Evolutionary conservation across 1,284 basidiomycete genomes (phyloP), one percentile per base, ranked within the genome.

Genomic region (Porogramme epimiltina): DNA sequence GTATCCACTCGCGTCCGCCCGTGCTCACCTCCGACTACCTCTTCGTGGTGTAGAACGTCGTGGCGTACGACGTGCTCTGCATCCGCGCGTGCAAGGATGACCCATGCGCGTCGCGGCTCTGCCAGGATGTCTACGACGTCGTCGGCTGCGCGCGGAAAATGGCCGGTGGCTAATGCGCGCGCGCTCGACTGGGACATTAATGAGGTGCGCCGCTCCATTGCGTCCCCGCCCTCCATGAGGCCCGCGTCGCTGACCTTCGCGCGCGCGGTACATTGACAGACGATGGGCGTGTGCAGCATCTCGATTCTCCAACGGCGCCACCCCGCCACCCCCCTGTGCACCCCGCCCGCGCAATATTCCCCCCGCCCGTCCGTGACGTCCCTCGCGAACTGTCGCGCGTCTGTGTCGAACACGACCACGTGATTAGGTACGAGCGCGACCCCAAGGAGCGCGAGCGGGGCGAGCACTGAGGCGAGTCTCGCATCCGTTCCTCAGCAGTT

Each of bases 61-160:
- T 88, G 45, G 77, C 81, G 2, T 73, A 70, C 59, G 69, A 72
- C 40, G 67, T 80, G 59, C 92, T 91, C 71, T 91, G 89, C 69
- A 80, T 92, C 74, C 79, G 89, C 52, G 88, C 80, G 4, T 92
- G 89, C 68, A 82, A 78, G 48, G 76, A 77, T 40, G 85, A 81
- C 13, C 73, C 77, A 2, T 70, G 72, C 23, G 83, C 88, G 13
- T 76, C 85, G 0, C 68, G 67, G 0, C 75, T 80, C 62, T 92
- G 90, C 65, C 70, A 89, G 51, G n/a, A 86, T 61, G 82, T 87
- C 56, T 84, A 85, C 69, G 85, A 88, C 59, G 70, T 75, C 33
- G 77, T 85, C 71, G 84, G 85, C 20, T 88, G 85, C 62, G 64
- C 50, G 3, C 89, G 82, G 80, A 87, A 87, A 64, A 86, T 87